A percentile compares a stretch with the other conserved stretches of the same genome.
Evolutionary conservation across 2,329 filamentous ascomycete genomes (phyloP).

Genomic region (Plectosphaerella sp.): DNA sequence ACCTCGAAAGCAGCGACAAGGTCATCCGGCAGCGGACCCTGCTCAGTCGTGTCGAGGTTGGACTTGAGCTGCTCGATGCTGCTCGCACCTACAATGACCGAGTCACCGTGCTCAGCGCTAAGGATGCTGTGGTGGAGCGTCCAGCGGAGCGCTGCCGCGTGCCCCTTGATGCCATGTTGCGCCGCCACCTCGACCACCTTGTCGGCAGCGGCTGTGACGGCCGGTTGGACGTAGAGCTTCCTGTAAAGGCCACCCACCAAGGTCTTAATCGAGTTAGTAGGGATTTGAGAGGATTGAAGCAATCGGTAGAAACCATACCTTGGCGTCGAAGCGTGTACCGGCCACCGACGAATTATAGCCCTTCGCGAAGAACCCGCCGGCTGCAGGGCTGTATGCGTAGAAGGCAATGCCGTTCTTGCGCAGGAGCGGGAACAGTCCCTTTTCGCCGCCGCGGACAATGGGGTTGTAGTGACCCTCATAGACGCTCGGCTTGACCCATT

Average conservation of each 20-base stretch:
- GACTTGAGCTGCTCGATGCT: constrained; percentile 27
- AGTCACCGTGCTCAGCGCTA: constrained; percentile 23
- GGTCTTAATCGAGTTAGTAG: neutral
- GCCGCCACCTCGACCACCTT: constrained; percentile 18
- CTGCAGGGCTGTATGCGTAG: constrained; percentile 35
- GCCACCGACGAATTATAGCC: constrained; percentile 14
- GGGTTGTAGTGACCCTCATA: constrained; percentile 46
- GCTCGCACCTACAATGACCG: constrained; percentile 28
- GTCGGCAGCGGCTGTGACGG: constrained; percentile 20
- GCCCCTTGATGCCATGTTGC: constrained; percentile 29
- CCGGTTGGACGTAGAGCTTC: constrained; percentile 19
- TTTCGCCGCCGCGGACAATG: constrained; percentile 34
- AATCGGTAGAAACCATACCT: constrained; percentile 11
- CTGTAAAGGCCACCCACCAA: constrained; percentile 17
- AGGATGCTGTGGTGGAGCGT: constrained; percentile 29
- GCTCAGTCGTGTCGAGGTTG: constrained; percentile 28
- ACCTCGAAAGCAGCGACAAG: constrained; percentile 19
- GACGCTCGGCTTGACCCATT: constrained; percentile 35
- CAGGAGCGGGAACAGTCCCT: constrained; percentile 34
- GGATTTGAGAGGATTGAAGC: neutral
- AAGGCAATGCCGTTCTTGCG: constrained; percentile 36
- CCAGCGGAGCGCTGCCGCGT: constrained; percentile 38
- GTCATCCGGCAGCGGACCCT: constrained; percentile 34
- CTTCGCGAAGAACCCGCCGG: constrained; percentile 27
- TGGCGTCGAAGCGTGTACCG: constrained; percentile 17